Conservation (phyloP, 441 rosid genomes). For the Jatropha multifida region DNA sequence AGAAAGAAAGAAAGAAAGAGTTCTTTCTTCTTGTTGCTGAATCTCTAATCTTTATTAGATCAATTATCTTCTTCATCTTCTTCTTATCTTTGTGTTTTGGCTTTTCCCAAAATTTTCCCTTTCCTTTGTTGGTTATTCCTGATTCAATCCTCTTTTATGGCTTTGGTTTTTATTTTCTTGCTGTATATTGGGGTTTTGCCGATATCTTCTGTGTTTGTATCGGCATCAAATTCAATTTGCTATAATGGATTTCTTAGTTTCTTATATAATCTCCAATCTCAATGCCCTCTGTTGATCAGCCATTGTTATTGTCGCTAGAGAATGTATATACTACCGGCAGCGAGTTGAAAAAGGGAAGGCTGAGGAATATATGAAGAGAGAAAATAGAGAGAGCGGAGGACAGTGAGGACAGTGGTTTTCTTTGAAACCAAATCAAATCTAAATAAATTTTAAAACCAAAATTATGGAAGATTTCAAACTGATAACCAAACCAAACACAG, state of each 20-base stretch:
- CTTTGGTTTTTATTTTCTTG: conserved; percentile 27
- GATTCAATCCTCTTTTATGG: conserved; percentile 27
- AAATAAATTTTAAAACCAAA: too few species aligned
- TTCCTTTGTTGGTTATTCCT: background rate
- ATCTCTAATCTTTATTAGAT: background rate
- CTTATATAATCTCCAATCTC: conserved; percentile 40
- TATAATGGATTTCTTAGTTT: conserved; percentile 40
- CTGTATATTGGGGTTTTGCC: conserved; percentile 33
- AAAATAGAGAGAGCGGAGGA: too few species aligned
- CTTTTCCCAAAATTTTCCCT: conserved; percentile 6
- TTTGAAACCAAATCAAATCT: too few species aligned
- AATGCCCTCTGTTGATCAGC: conserved; percentile 51
- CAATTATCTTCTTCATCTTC: background rate
- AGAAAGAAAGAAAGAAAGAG: too few species aligned
- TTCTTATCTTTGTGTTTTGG: background rate
- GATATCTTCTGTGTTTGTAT: conserved; percentile 29
- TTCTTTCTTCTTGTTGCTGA: background rate
- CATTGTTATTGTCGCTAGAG: too few species aligned
- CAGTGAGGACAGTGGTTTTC: too few species aligned
- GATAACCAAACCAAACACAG: too few species aligned
- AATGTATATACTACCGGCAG: too few species aligned
- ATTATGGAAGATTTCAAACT: too few species aligned
- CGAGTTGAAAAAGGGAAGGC: too few species aligned
- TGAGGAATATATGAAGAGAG: too few species aligned
- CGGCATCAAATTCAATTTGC: conserved; percentile 34